Percentiles rank a stretch among this genome's conserved stretches.
phyloP scores from a whole-genome alignment of 2,329 filamentous ascomycete genomes.

The Colletotrichum abscissum region DNA sequence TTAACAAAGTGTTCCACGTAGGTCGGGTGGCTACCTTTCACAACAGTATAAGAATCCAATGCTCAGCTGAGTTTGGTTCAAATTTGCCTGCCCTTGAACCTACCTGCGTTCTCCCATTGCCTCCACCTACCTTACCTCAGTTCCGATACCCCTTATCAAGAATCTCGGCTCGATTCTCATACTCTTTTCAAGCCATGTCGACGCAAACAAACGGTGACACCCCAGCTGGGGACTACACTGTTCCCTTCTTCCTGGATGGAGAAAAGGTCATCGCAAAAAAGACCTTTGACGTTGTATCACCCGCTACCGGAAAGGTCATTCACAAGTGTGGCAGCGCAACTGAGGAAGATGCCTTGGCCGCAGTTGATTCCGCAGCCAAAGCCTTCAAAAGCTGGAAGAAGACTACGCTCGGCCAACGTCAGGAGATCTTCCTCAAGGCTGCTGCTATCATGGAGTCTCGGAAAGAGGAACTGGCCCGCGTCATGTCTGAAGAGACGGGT shows the following conservation, averaged over 20 bases:
- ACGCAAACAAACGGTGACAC: constrained; percentile 11
- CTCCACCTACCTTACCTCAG: no score
- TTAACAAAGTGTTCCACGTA: neutral
- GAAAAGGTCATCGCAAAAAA: constrained; percentile 57
- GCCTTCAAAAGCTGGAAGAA: constrained; percentile 74
- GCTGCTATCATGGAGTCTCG: constrained; percentile 67
- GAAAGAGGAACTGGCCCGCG: constrained; percentile 63
- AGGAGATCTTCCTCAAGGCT: constrained; percentile 71
- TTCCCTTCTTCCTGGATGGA: constrained; percentile 57
- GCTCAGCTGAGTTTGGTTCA: neutral
- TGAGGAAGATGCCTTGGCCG: constrained; percentile 62
- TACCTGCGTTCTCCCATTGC: neutral
- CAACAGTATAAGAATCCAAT: constrained; percentile 15
- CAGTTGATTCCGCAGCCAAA: constrained; percentile 60
- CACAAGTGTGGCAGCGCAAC: constrained; percentile 66
- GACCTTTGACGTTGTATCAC: constrained; percentile 68
- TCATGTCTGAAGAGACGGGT: constrained; percentile 59
- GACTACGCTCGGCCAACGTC: constrained; percentile 65
- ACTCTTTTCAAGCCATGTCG: constrained; percentile 18
- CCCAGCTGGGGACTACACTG: constrained; percentile 28
- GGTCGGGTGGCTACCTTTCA: constrained; percentile 6
- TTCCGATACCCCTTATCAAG: neutral
- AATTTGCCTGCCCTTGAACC: neutral
- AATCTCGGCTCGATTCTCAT: neutral
- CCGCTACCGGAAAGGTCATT: constrained; percentile 63